phyloP scores from a whole-genome alignment of 345 rosid genomes.

The Ceriops tagal region DNA sequence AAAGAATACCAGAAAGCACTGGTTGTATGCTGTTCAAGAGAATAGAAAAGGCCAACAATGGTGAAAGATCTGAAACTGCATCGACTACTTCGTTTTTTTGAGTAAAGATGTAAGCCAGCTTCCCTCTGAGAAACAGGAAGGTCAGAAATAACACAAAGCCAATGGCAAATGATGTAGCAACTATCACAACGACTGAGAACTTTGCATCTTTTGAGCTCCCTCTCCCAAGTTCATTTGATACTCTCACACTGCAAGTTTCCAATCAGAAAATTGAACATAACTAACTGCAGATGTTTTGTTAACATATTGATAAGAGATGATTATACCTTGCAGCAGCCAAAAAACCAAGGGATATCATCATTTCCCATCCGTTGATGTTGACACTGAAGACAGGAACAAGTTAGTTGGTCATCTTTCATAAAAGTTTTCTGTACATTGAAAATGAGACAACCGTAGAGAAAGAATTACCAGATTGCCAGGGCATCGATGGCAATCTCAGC shows the following conservation, averaged over 20 bases:
- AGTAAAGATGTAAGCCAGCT: conserved; percentile 61
- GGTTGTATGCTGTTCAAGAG: conserved; percentile 81
- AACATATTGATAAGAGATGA: not conserved
- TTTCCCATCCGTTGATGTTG: conserved; percentile 70
- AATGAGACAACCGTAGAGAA: not conserved
- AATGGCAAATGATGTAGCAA: conserved; percentile 46
- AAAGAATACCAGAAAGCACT: conserved; percentile 62
- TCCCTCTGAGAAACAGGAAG: conserved; percentile 52
- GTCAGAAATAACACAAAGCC: conserved; percentile 43
- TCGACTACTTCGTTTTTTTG: conserved; percentile 45
- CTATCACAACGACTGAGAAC: conserved; percentile 39
- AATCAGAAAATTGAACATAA: not conserved
- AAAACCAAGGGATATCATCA: conserved; percentile 84
- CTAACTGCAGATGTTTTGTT: not conserved
- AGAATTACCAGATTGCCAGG: conserved; percentile 64
- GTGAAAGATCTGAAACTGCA: conserved; percentile 68
- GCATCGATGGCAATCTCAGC: conserved; percentile 79
- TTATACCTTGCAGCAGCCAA: conserved; percentile 66
- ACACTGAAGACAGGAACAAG: conserved; percentile 36
- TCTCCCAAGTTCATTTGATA: conserved; percentile 77
- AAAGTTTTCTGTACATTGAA: not conserved
- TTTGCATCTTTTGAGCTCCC: conserved; percentile 60
- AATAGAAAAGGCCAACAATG: conserved; percentile 62
- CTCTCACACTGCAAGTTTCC: conserved; percentile 54
- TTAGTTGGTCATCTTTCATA: not conserved